Evolutionary conservation across 768 basidiomycete genomes (phyloP), one percentile per base, ranked within the genome.

Genomic region (Tylopilus plumbeoviolaceoides): DNA sequence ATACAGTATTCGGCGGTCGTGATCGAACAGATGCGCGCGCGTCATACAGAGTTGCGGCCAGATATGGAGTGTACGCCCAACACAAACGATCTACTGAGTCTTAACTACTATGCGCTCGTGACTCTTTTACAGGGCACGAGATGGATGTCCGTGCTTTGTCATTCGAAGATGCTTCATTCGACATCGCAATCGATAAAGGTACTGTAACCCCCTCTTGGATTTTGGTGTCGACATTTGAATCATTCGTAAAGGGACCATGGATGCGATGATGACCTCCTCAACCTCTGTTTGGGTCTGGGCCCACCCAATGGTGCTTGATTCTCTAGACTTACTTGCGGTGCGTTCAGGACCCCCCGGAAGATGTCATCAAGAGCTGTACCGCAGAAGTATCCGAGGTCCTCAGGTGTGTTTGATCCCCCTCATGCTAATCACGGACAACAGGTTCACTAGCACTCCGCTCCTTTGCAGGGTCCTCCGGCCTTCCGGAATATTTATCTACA

Each of bases 121-220:
- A 20, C 33, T 14, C 40, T 17, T 47, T 43, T 12, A 47, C 23
- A 91, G 89, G 91, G 91, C 75, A 80, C 50, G 87, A 87, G 68
- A 92, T 90, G 86, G 91, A 94, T 56, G 81, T 93, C 38, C 79
- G 91, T 11, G 66, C 79, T 14, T 71, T 94, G 27, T 67, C 72
- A 11, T 88, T 92, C 50, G 50, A 58, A 18, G 78, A 79, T 4
- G 72, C 71, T 4, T 75, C 77, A 0, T 89, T 94, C 57, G 89
- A 94, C 61, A 74, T 94, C 44, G 89, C 82, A 0, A 85, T 94
- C 46, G 91, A 94, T 70, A 94, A 94, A 79, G 89, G 81, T 78
- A 47, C 14, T 31, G 49, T 3, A 7, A 3, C 23, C 5, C 23
- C 21, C 41, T 30, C n/a, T 23, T n/a, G 38, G 14, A 14, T 17